phyloP scores from a whole-genome alignment of 768 basidiomycete species.

The Phylloporus scabripes region DNA sequence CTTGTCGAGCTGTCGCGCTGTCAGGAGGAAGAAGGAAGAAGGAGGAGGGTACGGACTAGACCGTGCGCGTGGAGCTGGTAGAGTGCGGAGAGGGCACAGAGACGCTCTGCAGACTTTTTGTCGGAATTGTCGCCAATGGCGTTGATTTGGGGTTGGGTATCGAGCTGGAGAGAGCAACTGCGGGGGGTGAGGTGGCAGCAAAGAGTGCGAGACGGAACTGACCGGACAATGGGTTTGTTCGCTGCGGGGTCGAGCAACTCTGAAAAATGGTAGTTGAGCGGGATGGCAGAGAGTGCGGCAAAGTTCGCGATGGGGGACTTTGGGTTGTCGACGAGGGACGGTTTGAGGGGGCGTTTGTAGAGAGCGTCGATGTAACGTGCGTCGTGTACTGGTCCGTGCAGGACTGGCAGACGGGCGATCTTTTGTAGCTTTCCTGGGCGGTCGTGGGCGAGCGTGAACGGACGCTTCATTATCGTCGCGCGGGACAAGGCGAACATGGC shows the following conservation, averaged over 20 bases:
- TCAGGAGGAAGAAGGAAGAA: neutral
- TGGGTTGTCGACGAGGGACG: conserved; percentile 38
- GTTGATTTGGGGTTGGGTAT: conserved; percentile 35
- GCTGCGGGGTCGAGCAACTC: conserved; percentile 12
- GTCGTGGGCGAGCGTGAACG: conserved; percentile 1
- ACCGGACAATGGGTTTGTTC: conserved; percentile 20
- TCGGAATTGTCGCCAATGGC: conserved; percentile 57
- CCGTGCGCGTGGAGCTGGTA: conserved; percentile 62
- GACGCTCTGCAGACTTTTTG: conserved; percentile 61
- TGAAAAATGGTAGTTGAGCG: conserved; percentile 13
- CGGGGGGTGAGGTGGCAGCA: conserved; percentile 3
- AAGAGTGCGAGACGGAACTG: neutral
- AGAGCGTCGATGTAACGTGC: conserved; percentile 27
- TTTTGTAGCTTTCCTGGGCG: conserved; percentile 19
- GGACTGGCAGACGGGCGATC: neutral
- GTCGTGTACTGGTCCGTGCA: conserved; percentile 35
- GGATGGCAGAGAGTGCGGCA: conserved; percentile 10
- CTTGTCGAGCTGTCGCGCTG: conserved; percentile 24
- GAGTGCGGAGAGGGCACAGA: conserved; percentile 72
- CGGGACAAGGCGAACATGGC: neutral
- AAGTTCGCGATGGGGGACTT: conserved; percentile 50
- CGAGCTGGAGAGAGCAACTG: conserved; percentile 24
- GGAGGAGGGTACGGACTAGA: conserved; percentile 47
- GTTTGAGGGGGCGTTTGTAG: conserved; percentile 22
- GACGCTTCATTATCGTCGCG: conserved; percentile 9